Evolutionary conservation across 345 rosid genomes (phyloP).

Genomic region (Angophora floribunda): DNA sequence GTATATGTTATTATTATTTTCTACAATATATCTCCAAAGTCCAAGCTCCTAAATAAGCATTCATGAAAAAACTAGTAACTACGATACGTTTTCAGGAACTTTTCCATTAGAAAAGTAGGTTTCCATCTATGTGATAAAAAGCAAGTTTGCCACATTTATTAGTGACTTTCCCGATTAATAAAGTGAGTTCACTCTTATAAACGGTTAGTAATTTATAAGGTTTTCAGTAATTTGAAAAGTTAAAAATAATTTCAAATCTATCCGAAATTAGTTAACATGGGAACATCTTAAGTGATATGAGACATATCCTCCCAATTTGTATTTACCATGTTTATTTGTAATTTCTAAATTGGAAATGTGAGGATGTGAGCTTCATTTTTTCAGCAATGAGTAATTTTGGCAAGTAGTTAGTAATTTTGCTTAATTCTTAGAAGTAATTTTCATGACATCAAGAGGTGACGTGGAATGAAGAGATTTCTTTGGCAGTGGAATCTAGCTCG

Average conservation of each 20-base stretch:
- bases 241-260: not conserved
- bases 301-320: not conserved
- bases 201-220: not conserved
- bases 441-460: not conserved
- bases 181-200: not conserved
- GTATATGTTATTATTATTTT: not conserved
- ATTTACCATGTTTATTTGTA: not conserved
- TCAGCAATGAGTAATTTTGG: not conserved
- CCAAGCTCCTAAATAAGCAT: not conserved
- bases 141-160: not conserved
- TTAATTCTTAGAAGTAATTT: not conserved
- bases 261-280: not conserved
- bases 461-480: not conserved
- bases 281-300: not conserved
- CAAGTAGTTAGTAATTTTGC: not conserved
- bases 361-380: not conserved
- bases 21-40: not conserved
- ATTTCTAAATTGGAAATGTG: not conserved
- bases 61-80: not conserved
- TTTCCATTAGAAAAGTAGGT: not conserved
- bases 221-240: not conserved
- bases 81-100: not conserved
- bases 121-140: not conserved
- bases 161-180: not conserved
- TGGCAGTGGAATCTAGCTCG: not conserved